Conservation (phyloP, 1,139 yeast genomes). For the Pichiaceae sp. region DNA sequence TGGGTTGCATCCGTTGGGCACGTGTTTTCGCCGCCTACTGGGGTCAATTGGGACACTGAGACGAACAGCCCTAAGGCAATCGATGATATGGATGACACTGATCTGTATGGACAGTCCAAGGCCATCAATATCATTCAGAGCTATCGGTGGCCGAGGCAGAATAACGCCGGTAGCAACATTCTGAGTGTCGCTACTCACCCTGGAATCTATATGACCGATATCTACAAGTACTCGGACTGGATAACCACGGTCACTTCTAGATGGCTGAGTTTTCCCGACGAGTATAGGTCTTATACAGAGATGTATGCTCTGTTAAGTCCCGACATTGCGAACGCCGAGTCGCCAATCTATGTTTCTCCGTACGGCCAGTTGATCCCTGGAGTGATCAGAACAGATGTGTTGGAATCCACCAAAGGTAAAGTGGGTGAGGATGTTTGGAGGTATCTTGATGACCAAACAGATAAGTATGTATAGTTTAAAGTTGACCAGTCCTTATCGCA, state of each 20-base stretch:
- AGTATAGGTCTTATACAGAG: slow-evolving; percentile 35
- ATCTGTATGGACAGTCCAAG: slow-evolving; percentile 39
- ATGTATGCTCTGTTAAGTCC: slow-evolving; percentile 29
- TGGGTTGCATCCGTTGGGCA: slow-evolving; percentile 41
- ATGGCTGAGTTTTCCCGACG: slow-evolving; percentile 16
- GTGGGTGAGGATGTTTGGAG: slow-evolving; percentile 4
- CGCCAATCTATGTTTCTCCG: slow-evolving; percentile 1
- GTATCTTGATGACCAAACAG: background rate
- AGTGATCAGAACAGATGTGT: slow-evolving; percentile 2
- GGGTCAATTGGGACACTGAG: slow-evolving; percentile 31
- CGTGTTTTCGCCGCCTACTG: slow-evolving; percentile 29
- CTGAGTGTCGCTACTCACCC: slow-evolving; percentile 38
- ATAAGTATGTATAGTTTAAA: no score
- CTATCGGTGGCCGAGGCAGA: slow-evolving; percentile 31
- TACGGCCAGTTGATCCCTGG: background rate
- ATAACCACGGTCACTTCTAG: no score
- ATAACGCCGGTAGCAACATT: slow-evolving; percentile 27
- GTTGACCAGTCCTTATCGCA: no score
- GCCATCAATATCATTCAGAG: slow-evolving; percentile 36
- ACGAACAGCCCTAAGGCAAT: slow-evolving; percentile 2
- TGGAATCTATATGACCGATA: slow-evolving; percentile 22
- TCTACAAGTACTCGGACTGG: background rate
- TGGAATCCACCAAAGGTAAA: background rate
- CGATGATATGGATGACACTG: background rate
- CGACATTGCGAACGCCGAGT: slow-evolving; percentile 5